phyloP scores from a whole-genome alignment of 1,284 basidiomycete species.

The Ganoderma multipileum region DNA sequence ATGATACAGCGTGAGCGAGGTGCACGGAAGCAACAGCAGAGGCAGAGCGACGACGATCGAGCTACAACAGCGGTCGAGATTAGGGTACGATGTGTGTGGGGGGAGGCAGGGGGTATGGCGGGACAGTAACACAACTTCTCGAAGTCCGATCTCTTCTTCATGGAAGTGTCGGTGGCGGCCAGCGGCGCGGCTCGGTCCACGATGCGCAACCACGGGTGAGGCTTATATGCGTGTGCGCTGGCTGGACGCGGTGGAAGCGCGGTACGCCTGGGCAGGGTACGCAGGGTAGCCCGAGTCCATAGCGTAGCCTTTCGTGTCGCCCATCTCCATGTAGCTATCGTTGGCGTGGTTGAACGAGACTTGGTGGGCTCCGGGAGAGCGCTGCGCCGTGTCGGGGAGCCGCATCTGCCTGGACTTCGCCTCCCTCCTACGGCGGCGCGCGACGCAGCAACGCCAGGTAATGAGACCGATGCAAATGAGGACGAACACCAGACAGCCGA shows the following conservation, averaged over 20 bases:
- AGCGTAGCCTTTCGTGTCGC: constrained; percentile 1
- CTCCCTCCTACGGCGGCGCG: constrained; percentile 38
- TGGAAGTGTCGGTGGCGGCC: constrained; percentile 24
- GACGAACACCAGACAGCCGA: constrained; percentile 64
- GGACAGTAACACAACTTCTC: constrained; percentile 32
- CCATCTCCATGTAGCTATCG: constrained; percentile 27
- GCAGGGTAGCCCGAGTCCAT: neutral
- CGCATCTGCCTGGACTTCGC: constrained; percentile 18
- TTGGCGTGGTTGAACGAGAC: constrained; percentile 27
- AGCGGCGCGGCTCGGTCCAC: neutral
- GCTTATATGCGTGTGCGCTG: constrained; percentile 19
- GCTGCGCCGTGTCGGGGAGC: constrained; percentile 23
- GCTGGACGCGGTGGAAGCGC: constrained; percentile 26
- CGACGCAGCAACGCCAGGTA: constrained; percentile 66
- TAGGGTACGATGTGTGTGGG: constrained; percentile 9
- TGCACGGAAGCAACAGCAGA: neutral
- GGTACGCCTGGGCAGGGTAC: constrained; percentile 9
- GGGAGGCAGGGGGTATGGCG: neutral
- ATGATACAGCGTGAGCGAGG: constrained; percentile 19
- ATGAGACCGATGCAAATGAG: constrained; percentile 43
- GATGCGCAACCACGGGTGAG: neutral
- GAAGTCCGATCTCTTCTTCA: constrained; percentile 34
- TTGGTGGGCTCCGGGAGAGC: constrained; percentile 17
- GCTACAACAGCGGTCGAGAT: constrained; percentile 28
- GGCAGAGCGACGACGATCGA: constrained; percentile 24